These are phyloP conservation scores for Camellia sinensis DNA, from an alignment of 148 eudicot genomes.

Conservation along the genomic window DNA sequence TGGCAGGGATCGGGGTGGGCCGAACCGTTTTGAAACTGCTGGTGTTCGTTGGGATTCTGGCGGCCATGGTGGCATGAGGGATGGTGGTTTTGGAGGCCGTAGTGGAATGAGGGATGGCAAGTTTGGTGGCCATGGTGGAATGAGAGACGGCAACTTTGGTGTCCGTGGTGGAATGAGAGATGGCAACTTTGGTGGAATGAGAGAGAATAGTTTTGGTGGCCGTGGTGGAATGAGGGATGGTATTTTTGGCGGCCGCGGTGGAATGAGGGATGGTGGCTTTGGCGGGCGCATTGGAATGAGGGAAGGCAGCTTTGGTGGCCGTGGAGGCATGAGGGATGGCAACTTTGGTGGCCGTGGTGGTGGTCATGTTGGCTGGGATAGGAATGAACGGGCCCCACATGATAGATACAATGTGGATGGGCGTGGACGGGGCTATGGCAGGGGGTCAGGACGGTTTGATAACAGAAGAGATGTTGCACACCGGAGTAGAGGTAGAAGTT, in stretches of 20 bases:
- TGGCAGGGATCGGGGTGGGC: conserved; percentile 54
- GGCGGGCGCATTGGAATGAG: conserved; percentile 49
- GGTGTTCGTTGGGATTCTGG: conserved; percentile 72
- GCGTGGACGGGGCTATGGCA: conserved; percentile 57
- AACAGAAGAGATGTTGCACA: conserved; percentile 51
- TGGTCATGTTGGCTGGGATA: conserved; percentile 50
- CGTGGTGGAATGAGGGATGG: conserved; percentile 52
- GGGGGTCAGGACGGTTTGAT: conserved; percentile 57
- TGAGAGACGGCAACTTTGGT: conserved; percentile 54
- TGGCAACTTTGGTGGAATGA: conserved; percentile 47
- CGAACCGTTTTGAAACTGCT: conserved; percentile 57
- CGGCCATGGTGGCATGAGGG: conserved; percentile 58
- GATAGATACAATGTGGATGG: conserved; percentile 59
- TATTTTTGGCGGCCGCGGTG: conserved; percentile 51
- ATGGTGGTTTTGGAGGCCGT: conserved; percentile 59
- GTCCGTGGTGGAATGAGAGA: conserved; percentile 56
- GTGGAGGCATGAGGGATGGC: conserved; percentile 47
- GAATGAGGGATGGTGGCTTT: conserved; percentile 48
- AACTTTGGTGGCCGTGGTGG: conserved; percentile 47
- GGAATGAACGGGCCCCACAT: conserved; percentile 49
- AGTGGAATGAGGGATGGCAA: conserved; percentile 52
- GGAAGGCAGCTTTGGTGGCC: conserved; percentile 34
- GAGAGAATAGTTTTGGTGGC: conserved; percentile 34
- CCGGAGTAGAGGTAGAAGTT: conserved; percentile 70
- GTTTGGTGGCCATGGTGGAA: conserved; percentile 42